Evolutionary conservation across 495 filamentous ascomycete genomes (phyloP).

Genomic region (Pseudevernia furfuracea): DNA sequence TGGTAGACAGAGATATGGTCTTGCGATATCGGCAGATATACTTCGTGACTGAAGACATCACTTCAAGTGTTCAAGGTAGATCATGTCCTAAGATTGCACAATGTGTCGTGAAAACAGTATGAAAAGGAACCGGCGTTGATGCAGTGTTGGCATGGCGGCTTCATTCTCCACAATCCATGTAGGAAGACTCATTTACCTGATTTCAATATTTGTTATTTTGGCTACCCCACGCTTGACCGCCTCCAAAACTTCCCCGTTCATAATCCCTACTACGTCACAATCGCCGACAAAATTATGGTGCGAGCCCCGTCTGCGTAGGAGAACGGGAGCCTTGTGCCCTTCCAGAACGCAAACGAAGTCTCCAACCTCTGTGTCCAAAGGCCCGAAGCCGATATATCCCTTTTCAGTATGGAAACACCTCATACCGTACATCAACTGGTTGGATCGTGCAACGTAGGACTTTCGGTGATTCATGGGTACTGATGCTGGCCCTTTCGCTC

Average conservation of each 20-base stretch:
- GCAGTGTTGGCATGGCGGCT: too few relatives aligned
- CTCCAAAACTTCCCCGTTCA: constrained; percentile 13
- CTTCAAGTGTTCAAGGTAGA: too few relatives aligned
- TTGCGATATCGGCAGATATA: too few relatives aligned
- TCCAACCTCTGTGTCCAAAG: neutral
- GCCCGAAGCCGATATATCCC: neutral
- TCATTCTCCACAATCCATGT: neutral
- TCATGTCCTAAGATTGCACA: too few relatives aligned
- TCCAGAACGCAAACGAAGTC: neutral
- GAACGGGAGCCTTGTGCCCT: neutral
- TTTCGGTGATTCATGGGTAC: neutral
- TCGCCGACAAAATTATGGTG: constrained; percentile 3
- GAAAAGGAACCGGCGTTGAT: too few relatives aligned
- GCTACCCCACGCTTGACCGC: constrained; percentile 11
- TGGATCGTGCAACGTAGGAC: neutral
- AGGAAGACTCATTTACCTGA: neutral
- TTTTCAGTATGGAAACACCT: neutral
- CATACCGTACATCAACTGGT: neutral
- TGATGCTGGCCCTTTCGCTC: neutral
- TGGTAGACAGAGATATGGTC: too few relatives aligned
- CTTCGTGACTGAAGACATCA: too few relatives aligned
- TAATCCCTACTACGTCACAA: constrained; percentile 11
- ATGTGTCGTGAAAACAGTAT: too few relatives aligned
- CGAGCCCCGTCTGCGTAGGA: neutral
- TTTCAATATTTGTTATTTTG: constrained; percentile 1